Evolutionary conservation across 2,329 filamentous ascomycete species (phyloP).

Genomic region (Kalmusia sp.): DNA sequence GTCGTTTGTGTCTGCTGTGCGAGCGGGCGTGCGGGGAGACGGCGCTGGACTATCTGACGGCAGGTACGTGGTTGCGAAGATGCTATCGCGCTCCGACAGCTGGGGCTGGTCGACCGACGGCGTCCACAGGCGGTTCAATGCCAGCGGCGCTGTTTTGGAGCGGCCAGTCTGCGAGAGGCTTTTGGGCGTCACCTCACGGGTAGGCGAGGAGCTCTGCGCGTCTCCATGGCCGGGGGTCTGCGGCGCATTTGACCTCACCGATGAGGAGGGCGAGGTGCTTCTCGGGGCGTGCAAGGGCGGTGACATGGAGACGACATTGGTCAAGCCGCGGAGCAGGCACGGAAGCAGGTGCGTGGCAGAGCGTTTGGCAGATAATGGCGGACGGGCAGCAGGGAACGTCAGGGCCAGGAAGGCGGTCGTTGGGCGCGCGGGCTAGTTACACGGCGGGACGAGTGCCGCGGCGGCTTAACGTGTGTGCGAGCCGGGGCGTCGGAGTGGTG

Average conservation of each 20-base stretch:
- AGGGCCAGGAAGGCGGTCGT: constrained; percentile 29
- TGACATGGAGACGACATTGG: constrained; percentile 55
- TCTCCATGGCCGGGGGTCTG: constrained; percentile 29
- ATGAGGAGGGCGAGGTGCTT: constrained; percentile 49
- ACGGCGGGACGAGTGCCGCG: constrained; percentile 25
- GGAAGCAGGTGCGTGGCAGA: constrained; percentile 36
- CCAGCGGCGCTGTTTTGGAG: constrained; percentile 47
- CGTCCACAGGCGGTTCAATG: constrained; percentile 44
- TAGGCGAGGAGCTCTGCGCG: constrained; percentile 23
- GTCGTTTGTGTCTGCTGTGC: constrained; percentile 24
- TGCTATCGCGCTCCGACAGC: constrained; percentile 68
- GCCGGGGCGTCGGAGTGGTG: constrained; percentile 18
- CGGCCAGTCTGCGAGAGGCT: constrained; percentile 46
- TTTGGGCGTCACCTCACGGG: constrained; percentile 37
- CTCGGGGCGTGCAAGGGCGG: constrained; percentile 44
- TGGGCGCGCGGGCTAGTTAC: constrained; percentile 28
- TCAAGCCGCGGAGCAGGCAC: constrained; percentile 38
- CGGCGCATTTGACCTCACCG: constrained; percentile 47
- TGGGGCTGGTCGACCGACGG: constrained; percentile 54
- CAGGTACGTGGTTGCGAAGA: constrained; percentile 68
- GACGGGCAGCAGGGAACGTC: constrained; percentile 1
- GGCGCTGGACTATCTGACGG: constrained; percentile 56
- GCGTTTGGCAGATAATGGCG: constrained; percentile 43
- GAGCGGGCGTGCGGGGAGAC: constrained; percentile 43
- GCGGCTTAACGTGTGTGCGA: constrained; percentile 23